Conservation (phyloP, 2,329 filamentous ascomycete species). For the Neonectria magnoliae region DNA sequence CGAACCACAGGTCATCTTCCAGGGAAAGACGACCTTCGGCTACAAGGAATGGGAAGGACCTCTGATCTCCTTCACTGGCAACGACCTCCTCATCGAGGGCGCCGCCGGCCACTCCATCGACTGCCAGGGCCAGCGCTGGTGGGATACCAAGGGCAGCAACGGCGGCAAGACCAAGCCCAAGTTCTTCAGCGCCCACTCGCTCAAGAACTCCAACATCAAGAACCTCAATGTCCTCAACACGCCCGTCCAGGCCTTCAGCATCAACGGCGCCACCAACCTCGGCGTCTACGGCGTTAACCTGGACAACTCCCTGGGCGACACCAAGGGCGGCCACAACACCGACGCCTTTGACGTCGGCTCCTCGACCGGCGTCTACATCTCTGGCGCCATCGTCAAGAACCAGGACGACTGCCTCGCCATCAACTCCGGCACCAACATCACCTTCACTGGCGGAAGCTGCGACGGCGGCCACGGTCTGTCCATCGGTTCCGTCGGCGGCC, state of each 20-base stretch:
- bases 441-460: constrained; percentile 56
- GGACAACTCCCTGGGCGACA: constrained; percentile 52
- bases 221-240: constrained; percentile 54
- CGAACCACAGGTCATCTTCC: constrained; percentile 60
- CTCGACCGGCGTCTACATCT: constrained; percentile 60
- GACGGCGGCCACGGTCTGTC: constrained; percentile 56
- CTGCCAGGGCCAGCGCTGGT: constrained; percentile 66
- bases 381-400: constrained; percentile 64
- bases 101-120: constrained; percentile 61
- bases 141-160: constrained; percentile 69
- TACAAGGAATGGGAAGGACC: constrained; percentile 74
- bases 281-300: constrained; percentile 49
- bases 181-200: constrained; percentile 61
- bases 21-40: constrained; percentile 73
- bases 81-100: constrained; percentile 62
- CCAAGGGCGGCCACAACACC: constrained; percentile 59
- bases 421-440: constrained; percentile 63
- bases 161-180: constrained; percentile 72
- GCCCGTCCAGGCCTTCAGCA: constrained; percentile 54
- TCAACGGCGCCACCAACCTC: constrained; percentile 49
- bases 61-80: constrained; percentile 69
- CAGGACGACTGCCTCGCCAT: constrained; percentile 70
- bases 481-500: constrained; percentile 58
- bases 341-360: constrained; percentile 68
- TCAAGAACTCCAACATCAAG: constrained; percentile 50